Evolutionary conservation across 2,329 filamentous ascomycete species (phyloP).

Genomic region (Fusarium hainanense): DNA sequence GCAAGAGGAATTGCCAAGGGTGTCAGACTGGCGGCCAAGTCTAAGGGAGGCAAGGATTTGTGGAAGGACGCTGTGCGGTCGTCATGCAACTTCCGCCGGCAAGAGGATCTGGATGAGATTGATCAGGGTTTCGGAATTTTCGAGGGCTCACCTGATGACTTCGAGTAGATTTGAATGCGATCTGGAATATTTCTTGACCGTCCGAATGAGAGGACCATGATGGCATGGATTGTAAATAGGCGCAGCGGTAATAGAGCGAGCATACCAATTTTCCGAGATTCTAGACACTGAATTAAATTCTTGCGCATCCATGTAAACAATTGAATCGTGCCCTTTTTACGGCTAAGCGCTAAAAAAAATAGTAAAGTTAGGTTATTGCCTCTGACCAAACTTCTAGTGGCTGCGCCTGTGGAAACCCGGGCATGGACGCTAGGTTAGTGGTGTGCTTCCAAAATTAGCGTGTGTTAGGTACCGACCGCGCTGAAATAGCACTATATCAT

Average conservation of each 20-base stretch:
- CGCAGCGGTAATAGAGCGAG: too few species aligned
- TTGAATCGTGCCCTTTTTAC: too few species aligned
- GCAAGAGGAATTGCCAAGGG: neutral
- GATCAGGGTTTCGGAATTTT: neutral
- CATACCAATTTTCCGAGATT: too few species aligned
- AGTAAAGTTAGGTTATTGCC: too few species aligned
- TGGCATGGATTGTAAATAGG: too few species aligned
- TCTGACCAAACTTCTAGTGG: neutral
- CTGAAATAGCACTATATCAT: too few species aligned
- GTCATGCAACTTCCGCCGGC: neutral
- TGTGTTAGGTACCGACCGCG: too few species aligned
- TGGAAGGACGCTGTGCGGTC: slow-evolving; percentile 1
- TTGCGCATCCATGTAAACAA: too few species aligned
- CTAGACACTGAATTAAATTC: too few species aligned
- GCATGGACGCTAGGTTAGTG: neutral
- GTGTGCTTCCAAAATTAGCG: neutral
- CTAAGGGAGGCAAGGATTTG: neutral
- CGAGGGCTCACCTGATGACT: slow-evolving; percentile 6
- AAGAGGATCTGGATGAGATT: neutral
- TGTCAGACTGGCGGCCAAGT: neutral
- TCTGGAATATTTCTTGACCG: too few species aligned
- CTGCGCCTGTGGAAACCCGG: neutral
- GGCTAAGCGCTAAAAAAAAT: too few species aligned
- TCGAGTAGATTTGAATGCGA: neutral
- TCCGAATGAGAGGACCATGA: too few species aligned